These are phyloP conservation scores for Pythium dissotocum DNA, from an alignment of 352 stramenopile genomes.

Conservation along the genomic window DNA sequence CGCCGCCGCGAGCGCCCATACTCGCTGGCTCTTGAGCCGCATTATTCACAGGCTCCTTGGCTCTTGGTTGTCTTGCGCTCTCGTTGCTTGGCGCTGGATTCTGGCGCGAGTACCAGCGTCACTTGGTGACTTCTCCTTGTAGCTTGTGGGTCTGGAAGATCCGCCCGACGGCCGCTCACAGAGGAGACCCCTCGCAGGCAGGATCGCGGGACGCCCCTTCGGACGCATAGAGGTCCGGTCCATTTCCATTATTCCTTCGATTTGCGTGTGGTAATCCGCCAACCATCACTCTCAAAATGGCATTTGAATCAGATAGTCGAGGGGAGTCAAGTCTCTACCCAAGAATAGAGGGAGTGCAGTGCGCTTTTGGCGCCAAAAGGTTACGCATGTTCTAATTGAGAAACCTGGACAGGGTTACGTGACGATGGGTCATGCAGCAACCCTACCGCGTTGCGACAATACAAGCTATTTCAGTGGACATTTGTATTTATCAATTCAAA, in stretches of 20 bases:
- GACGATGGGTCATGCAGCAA: not conserved
- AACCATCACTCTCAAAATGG: not conserved
- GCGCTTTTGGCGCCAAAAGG: not conserved
- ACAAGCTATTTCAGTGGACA: not conserved
- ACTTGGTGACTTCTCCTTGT: not conserved
- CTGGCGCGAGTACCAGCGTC: not conserved
- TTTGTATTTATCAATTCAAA: not conserved
- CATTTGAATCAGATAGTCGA: not conserved
- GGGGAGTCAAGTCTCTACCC: not conserved
- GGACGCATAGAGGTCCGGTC: not conserved
- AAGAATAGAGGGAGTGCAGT: not conserved
- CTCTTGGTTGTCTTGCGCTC: not conserved
- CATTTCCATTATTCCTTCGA: not conserved
- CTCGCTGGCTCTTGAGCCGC: not conserved
- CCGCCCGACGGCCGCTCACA: not conserved
- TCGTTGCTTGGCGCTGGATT: not conserved
- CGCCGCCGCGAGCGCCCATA: not conserved
- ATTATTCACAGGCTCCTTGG: not conserved
- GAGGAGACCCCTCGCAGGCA: slow-evolving; percentile 1
- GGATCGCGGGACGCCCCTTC: slow-evolving; percentile 5
- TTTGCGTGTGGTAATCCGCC: not conserved
- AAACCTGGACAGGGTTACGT: not conserved
- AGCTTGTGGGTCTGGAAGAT: not conserved
- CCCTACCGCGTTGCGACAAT: not conserved
- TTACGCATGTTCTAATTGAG: not conserved